Evolutionary conservation across 1,139 yeast genomes (phyloP), one percentile per base, ranked within the genome.

Genomic region (Hyphopichia fennica): DNA sequence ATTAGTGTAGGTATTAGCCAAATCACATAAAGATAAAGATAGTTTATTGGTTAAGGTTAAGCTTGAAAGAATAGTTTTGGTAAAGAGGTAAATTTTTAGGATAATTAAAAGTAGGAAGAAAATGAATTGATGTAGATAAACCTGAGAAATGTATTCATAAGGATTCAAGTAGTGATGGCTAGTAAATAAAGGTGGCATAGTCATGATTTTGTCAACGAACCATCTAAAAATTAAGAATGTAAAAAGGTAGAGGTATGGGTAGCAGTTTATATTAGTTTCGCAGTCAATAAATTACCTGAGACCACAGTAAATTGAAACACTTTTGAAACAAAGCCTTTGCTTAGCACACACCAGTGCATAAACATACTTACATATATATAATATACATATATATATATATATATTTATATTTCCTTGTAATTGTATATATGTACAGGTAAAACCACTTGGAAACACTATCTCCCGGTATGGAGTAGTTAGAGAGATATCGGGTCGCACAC

Each of bases 81-180:
- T 64, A 52, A 84, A 81, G 2, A 84, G 51, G 3, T 65, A 50
- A 1, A 84, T 46, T 49, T 84, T 84, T 6, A 82, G 37, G 1
- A 77, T 57, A 4, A 82, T 61, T 3, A 84, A 53, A 0, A 71
- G 45, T 5, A 78, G 41, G 1, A 74, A 52, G 2, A 38, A 20
- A 6, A 28, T 18, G 3, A 20, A 6, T 14, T 33, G 37, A 18
- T 38, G 41, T 4, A 34, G 19, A 23, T 29, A 38, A 2, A 34
- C 20, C 19, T 38, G 41, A 8, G 37, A 34, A 3, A 19, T 7
- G 6, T 4, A 9, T 16, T 38, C 41, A 14, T 19, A 38, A 15
- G 18, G 19, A 17, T 18, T 34, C 2, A 38, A 22, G 31, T 33
- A 38, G 15, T 30, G 38, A 17, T 14, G 14, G n/a, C n/a, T n/a